Evolutionary conservation across 1,139 yeast genomes (phyloP).

Genomic region (Candida tetrigidarum): DNA sequence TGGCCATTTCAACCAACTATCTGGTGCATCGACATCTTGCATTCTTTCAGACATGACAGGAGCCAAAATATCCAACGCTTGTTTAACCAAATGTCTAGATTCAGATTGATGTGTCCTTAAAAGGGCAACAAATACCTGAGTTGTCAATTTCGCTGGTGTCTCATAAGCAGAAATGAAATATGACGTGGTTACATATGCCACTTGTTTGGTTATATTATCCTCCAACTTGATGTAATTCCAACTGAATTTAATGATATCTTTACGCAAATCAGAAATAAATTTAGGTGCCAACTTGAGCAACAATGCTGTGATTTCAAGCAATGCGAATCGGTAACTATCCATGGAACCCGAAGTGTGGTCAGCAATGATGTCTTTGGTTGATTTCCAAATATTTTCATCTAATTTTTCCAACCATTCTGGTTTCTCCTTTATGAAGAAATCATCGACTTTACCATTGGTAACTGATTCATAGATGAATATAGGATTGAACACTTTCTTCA

Average conservation of each 20-base stretch:
- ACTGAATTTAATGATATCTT: conserved; percentile 89
- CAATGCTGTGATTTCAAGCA: conserved; percentile 81
- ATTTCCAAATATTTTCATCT: conserved; percentile 74
- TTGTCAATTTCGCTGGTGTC: conserved; percentile 85
- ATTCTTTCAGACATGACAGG: conserved; percentile 84
- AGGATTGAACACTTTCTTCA: conserved; percentile 71
- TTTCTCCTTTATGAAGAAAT: conserved; percentile 40
- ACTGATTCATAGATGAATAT: conserved; percentile 67
- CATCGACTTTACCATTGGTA: conserved; percentile 50
- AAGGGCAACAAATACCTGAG: conserved; percentile 91
- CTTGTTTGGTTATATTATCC: conserved; percentile 88
- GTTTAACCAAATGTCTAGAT: conserved; percentile 80
- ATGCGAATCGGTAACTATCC: conserved; percentile 76
- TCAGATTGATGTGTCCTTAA: conserved; percentile 87
- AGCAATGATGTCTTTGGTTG: conserved; percentile 55
- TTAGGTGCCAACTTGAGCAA: conserved; percentile 72
- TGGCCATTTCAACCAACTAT: conserved; percentile 94
- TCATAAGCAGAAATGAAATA: conserved; percentile 88
- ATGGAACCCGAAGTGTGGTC: conserved; percentile 69
- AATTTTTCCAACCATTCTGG: conserved; percentile 69
- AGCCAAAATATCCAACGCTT: conserved; percentile 86
- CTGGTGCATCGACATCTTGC: conserved; percentile 57
- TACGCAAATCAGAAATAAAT: conserved; percentile 65
- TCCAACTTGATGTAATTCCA: conserved; percentile 94
- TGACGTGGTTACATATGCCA: conserved; percentile 89